phyloP scores from a whole-genome alignment of 1,284 basidiomycete genomes.

The Apiotrichum laibachii region DNA sequence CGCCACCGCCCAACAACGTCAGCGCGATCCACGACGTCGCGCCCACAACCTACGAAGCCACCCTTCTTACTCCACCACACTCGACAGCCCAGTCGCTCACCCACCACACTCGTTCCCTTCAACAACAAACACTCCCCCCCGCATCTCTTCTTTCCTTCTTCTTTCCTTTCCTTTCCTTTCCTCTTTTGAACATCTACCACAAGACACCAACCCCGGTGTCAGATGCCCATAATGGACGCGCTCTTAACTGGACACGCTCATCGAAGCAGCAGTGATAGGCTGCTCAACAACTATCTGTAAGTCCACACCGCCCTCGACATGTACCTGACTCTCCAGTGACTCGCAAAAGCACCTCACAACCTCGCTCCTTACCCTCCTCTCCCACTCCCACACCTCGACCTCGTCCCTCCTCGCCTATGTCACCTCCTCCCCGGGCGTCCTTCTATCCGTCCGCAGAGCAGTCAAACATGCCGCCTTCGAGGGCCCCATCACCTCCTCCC shows the following conservation, averaged over 20 bases:
- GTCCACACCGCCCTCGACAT: conserved; percentile 11
- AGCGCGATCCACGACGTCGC: background rate
- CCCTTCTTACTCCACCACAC: too few species aligned
- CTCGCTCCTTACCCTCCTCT: conserved; percentile 48
- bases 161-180: background rate
- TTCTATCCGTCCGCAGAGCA: conserved; percentile 42
- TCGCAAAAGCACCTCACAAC: conserved; percentile 49
- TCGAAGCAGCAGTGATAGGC: conserved; percentile 47
- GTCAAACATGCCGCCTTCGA: conserved; percentile 51
- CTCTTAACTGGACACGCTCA: conserved; percentile 47
- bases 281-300: conserved; percentile 51
- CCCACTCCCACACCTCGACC: conserved; percentile 51
- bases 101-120: background rate
- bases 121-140: background rate
- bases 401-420: conserved; percentile 51
- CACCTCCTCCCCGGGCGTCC: conserved; percentile 50
- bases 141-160: too few species aligned
- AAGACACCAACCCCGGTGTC: background rate
- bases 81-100: too few species aligned
- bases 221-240: conserved; percentile 39
- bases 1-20: background rate
- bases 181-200: too few species aligned
- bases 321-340: conserved; percentile 33
- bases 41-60: too few species aligned
- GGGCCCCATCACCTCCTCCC: conserved; percentile 40